These are phyloP conservation scores for Metarhizium guizhouense DNA, from an alignment of 2,329 filamentous ascomycete genomes.

Conservation along the genomic window DNA sequence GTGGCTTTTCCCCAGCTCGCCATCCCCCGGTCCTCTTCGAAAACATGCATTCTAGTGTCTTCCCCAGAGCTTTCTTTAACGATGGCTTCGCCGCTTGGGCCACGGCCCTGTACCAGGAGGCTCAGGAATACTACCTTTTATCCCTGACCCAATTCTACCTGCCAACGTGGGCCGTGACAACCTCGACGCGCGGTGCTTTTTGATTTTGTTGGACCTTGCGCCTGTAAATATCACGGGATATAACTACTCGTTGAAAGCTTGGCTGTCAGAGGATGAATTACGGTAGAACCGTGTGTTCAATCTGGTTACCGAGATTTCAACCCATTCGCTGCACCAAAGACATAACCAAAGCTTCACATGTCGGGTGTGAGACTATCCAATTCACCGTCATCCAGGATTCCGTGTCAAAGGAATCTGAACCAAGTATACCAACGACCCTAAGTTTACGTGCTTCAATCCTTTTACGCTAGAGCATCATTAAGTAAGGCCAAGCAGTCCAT, in stretches of 20 bases:
- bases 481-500: not conserved
- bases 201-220: not conserved
- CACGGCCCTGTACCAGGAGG: not conserved
- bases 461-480: not conserved
- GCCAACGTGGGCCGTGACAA: not conserved
- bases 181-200: not conserved
- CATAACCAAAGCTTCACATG: not conserved
- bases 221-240: not conserved
- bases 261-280: not conserved
- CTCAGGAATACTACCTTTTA: not conserved
- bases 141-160: not conserved
- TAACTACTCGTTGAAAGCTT: not conserved
- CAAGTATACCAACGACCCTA: too few species aligned
- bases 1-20: slow-evolving; percentile 1
- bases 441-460: too few species aligned
- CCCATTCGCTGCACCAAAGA: not conserved
- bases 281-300: not conserved
- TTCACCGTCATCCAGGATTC: not conserved
- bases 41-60: not conserved
- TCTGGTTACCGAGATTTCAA: not conserved
- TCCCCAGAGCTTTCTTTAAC: not conserved
- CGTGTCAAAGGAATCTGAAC: not conserved
- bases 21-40: not conserved
- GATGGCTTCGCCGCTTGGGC: not conserved
- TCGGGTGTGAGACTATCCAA: not conserved